Conservation (phyloP, 768 basidiomycete genomes). For the Pisolithus sp. region DNA sequence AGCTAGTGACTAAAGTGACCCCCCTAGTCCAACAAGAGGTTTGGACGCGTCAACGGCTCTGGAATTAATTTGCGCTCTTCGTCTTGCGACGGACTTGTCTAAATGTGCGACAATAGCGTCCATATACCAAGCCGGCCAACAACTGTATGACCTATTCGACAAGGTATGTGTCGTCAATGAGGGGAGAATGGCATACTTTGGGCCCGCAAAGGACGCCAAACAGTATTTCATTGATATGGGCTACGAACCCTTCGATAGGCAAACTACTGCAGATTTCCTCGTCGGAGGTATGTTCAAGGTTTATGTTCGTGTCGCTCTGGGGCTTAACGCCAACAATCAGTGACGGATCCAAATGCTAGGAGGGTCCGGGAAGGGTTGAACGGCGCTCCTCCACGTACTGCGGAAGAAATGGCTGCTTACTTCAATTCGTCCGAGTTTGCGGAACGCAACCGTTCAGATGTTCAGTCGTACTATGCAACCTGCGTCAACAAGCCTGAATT, state of each 20-base stretch:
- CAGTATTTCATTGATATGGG: constrained; percentile 54
- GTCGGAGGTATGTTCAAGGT: constrained; percentile 30
- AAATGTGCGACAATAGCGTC: constrained; percentile 64
- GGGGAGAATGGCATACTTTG: constrained; percentile 52
- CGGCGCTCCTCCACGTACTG: constrained; percentile 40
- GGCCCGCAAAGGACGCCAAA: constrained; percentile 43
- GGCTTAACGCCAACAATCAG: constrained; percentile 29
- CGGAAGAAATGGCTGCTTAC: constrained; percentile 50
- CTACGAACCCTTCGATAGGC: constrained; percentile 45
- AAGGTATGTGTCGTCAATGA: constrained; percentile 58
- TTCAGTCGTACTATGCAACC: constrained; percentile 37
- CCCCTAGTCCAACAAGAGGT: constrained; percentile 54
- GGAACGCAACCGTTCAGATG: constrained; percentile 38
- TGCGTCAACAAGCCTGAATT: constrained; percentile 41
- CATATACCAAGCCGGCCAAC: constrained; percentile 79
- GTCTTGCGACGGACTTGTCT: constrained; percentile 54
- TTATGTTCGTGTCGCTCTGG: background rate
- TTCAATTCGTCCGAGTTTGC: constrained; percentile 38
- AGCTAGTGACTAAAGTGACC: background rate
- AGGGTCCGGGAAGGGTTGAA: constrained; percentile 38
- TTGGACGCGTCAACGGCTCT: constrained; percentile 66
- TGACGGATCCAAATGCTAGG: constrained; percentile 57
- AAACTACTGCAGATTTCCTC: constrained; percentile 58
- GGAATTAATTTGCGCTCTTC: constrained; percentile 63
- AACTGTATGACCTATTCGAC: constrained; percentile 58